phyloP scores from a whole-genome alignment of 2,329 filamentous ascomycete genomes.

The Paecilomyces sp. region DNA sequence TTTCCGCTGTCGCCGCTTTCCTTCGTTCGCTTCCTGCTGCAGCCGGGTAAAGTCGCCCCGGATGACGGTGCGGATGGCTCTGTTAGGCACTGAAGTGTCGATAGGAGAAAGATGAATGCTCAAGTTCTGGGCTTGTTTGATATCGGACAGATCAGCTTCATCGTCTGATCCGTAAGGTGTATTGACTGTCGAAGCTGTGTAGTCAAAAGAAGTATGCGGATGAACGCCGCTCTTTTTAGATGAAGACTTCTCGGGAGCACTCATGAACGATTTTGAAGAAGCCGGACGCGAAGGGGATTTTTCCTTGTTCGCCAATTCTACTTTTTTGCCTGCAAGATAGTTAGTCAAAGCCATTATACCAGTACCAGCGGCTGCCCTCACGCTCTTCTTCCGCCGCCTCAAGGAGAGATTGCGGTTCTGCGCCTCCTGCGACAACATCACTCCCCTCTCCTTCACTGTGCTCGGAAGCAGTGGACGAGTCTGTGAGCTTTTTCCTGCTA shows the following conservation, averaged over 20 bases:
- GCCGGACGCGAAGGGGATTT: constrained; percentile 59
- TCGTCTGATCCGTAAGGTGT: constrained; percentile 74
- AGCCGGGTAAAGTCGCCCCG: constrained; percentile 73
- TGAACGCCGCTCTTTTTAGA: constrained; percentile 55
- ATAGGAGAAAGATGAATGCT: constrained; percentile 74
- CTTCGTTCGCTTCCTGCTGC: constrained; percentile 69
- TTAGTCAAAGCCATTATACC: not conserved
- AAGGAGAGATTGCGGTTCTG: constrained; percentile 53
- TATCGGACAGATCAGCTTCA: constrained; percentile 75
- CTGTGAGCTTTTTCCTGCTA: constrained; percentile 20
- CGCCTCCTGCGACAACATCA: constrained; percentile 29
- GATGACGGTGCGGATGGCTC: constrained; percentile 82
- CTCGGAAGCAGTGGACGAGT: constrained; percentile 20
- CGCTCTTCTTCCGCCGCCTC: constrained; percentile 74
- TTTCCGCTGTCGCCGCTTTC: constrained; percentile 71
- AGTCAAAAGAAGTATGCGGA: constrained; percentile 78
- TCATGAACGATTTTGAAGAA: constrained; percentile 52
- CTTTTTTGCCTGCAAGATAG: constrained; percentile 40
- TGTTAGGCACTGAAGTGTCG: constrained; percentile 63
- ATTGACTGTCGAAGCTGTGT: constrained; percentile 50
- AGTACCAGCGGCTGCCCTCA: constrained; percentile 38
- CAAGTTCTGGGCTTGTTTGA: constrained; percentile 80
- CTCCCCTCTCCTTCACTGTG: constrained; percentile 29
- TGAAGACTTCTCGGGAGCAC: constrained; percentile 47
- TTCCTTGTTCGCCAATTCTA: constrained; percentile 52